Evolutionary conservation across 176 grass and related monocot genomes (phyloP).

Genomic region (Pontederia paniculata): DNA sequence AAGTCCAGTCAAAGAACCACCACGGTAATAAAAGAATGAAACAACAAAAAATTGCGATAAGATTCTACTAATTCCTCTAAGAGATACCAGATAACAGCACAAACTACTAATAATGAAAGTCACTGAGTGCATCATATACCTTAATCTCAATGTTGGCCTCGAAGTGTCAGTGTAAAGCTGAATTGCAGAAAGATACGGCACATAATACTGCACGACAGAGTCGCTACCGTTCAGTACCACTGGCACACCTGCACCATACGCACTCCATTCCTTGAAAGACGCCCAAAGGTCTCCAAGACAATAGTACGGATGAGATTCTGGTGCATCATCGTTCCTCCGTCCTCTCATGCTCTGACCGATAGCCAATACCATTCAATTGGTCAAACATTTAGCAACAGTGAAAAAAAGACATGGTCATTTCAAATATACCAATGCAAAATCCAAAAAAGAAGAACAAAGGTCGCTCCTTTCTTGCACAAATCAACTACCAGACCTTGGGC

Average conservation of each 20-base stretch:
- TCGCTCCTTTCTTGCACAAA: background rate
- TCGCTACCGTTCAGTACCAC: slow-evolving; percentile 52
- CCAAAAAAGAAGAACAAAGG: background rate
- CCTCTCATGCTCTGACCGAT: slow-evolving; percentile 12
- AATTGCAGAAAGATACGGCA: slow-evolving; percentile 65
- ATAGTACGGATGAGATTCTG: slow-evolving; percentile 23
- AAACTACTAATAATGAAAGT: background rate
- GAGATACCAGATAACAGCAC: background rate
- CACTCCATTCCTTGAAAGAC: slow-evolving; percentile 70
- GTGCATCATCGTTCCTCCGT: slow-evolving; percentile 1
- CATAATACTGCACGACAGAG: slow-evolving; percentile 70
- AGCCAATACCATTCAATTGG: slow-evolving; percentile 1
- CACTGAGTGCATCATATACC: slow-evolving; percentile 16
- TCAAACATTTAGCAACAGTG: background rate
- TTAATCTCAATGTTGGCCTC: slow-evolving; percentile 12
- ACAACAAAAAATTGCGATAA: too few relatives aligned
- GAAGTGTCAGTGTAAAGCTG: slow-evolving; percentile 45
- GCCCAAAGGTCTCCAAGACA: slow-evolving; percentile 78
- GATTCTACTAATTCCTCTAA: too few relatives aligned
- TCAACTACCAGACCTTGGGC: slow-evolving; percentile 25
- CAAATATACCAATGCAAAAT: slow-evolving; percentile 1
- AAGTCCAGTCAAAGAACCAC: too few relatives aligned
- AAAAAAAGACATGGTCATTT: background rate
- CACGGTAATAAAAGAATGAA: background rate
- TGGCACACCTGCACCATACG: slow-evolving; percentile 71